These are phyloP conservation scores for Saccharomycopsis capsularis DNA, from an alignment of 805 yeast genomes.

Conservation along the genomic window DNA sequence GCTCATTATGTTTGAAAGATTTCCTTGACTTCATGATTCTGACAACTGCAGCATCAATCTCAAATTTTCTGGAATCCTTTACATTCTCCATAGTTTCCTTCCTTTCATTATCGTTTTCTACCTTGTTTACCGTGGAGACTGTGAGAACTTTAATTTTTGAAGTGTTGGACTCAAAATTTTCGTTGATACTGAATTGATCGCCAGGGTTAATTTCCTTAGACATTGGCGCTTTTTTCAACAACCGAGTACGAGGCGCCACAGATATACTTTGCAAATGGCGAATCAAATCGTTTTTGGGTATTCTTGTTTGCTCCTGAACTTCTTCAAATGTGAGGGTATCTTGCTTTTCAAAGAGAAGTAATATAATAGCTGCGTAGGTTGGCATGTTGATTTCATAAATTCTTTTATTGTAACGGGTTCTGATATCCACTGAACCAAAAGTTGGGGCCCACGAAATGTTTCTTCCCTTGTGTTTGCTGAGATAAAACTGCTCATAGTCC, in stretches of 20 bases:
- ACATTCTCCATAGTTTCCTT: constrained; percentile 45
- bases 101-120: constrained; percentile 49
- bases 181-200: constrained; percentile 64
- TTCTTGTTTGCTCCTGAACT: constrained; percentile 56
- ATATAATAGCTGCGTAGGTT: constrained; percentile 69
- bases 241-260: constrained; percentile 71
- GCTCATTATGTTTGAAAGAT: constrained; percentile 51
- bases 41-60: constrained; percentile 80
- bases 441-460: constrained; percentile 71
- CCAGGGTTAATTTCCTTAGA: constrained; percentile 56
- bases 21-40: constrained; percentile 79
- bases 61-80: constrained; percentile 55
- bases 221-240: constrained; percentile 71
- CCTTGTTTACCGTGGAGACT: constrained; percentile 39
- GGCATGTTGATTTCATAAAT: constrained; percentile 78
- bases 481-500: constrained; percentile 47
- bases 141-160: constrained; percentile 70
- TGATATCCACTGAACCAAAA: constrained; percentile 75
- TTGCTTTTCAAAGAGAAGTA: constrained; percentile 63
- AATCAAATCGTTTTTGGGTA: constrained; percentile 65
- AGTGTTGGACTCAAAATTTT: constrained; percentile 59
- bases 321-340: constrained; percentile 49
- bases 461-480: constrained; percentile 48
- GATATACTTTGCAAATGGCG: constrained; percentile 80
- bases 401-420: constrained; percentile 58